phyloP scores from a whole-genome alignment of 2,329 filamentous ascomycete species.

The Alternaria triticimaculans region DNA sequence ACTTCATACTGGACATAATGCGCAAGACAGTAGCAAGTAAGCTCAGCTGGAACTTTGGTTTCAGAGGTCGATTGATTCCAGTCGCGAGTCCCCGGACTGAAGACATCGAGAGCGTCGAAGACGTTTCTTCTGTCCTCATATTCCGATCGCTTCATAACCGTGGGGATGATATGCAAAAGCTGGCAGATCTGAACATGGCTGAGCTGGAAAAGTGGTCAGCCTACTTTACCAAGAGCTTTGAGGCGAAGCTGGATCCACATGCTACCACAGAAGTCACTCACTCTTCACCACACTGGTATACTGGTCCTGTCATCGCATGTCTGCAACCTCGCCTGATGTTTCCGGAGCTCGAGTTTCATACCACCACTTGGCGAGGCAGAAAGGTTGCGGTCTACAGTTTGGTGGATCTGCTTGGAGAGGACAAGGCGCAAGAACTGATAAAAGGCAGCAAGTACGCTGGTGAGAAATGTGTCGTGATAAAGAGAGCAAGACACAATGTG shows the following conservation, averaged over 20 bases:
- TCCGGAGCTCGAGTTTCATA: conserved; percentile 41
- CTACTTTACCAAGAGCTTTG: conserved; percentile 23
- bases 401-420: conserved; percentile 41
- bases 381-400: conserved; percentile 46
- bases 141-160: conserved; percentile 33
- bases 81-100: conserved; percentile 26
- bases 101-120: conserved; percentile 34
- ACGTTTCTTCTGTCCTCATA: conserved; percentile 38
- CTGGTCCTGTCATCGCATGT: conserved; percentile 31
- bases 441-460: conserved; percentile 27
- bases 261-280: conserved; percentile 29
- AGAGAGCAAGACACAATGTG: conserved; percentile 36
- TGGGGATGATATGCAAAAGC: conserved; percentile 31
- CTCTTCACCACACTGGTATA: conserved; percentile 35
- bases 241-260: conserved; percentile 35
- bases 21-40: conserved; percentile 44
- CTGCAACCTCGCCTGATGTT: conserved; percentile 36
- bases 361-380: conserved; percentile 35
- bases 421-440: conserved; percentile 33
- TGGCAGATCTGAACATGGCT: conserved; percentile 17
- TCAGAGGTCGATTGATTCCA: conserved; percentile 28
- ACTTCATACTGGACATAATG: conserved; percentile 50
- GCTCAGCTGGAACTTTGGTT: conserved; percentile 45
- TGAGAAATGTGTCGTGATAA: conserved; percentile 38
- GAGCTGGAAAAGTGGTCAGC: conserved; percentile 32